phyloP scores from a whole-genome alignment of 345 rosid genomes.

The Populus tremula region DNA sequence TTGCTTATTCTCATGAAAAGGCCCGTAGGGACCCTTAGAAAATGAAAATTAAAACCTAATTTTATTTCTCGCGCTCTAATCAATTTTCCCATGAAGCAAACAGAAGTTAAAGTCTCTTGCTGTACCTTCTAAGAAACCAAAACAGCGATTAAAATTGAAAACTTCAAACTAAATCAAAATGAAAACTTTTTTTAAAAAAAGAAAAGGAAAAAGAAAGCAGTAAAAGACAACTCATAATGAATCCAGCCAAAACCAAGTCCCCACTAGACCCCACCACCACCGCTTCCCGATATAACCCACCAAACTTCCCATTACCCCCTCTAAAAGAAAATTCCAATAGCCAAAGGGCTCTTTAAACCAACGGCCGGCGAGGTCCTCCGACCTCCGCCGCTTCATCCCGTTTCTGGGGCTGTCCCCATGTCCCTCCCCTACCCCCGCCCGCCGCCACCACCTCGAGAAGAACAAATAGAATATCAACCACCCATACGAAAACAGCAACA shows the following conservation, averaged over 20 bases:
- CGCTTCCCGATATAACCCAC: slow-evolving; percentile 6
- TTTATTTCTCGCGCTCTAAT: neutral
- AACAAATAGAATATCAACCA: neutral
- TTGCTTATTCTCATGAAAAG: neutral
- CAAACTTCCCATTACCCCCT: neutral
- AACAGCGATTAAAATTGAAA: neutral
- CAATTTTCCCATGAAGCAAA: neutral
- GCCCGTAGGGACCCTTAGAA: neutral
- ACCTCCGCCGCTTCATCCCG: slow-evolving; percentile 24
- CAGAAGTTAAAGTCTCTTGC: neutral
- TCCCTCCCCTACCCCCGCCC: neutral
- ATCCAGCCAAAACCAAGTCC: slow-evolving; percentile 16
- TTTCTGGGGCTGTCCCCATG: slow-evolving; percentile 14
- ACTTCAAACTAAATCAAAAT: neutral
- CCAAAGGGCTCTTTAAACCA: slow-evolving; percentile 17
- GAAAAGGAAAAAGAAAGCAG: neutral
- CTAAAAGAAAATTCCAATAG: neutral
- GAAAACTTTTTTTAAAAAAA: neutral
- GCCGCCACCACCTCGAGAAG: neutral
- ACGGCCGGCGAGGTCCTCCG: slow-evolving; percentile 28
- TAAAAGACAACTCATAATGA: slow-evolving; percentile 22
- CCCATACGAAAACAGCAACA: slow-evolving; percentile 6
- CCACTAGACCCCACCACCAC: slow-evolving; percentile 12
- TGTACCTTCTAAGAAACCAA: neutral
- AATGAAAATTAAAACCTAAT: neutral